Percentiles rank a stretch among this genome's conserved stretches.
Evolutionary conservation across 2,329 filamentous ascomycete species (phyloP).

Genomic region (Neofusicoccum parvum): DNA sequence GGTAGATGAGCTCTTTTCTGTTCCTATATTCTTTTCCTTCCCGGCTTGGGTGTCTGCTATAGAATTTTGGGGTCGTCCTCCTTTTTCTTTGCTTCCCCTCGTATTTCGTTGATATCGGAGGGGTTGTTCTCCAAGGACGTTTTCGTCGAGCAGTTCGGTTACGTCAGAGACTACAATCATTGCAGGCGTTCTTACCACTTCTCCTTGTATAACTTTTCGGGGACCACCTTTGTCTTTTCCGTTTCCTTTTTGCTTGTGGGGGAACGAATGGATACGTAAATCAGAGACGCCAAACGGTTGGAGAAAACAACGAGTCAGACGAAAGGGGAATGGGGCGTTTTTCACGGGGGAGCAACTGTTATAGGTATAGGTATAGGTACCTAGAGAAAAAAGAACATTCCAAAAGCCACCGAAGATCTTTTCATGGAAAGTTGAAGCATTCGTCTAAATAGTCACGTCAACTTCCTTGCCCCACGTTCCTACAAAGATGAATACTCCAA

Average conservation of each 20-base stretch:
- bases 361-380: no score
- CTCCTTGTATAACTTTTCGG: slow-evolving; percentile 5
- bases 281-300: no score
- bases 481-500: no score
- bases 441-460: no score
- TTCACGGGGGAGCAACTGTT: no score
- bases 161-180: neutral
- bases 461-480: no score
- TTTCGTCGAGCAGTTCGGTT: neutral
- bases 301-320: no score
- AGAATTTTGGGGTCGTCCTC: neutral
- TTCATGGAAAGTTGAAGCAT: no score
- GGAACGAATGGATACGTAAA: neutral
- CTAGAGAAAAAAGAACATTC: no score
- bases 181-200: neutral
- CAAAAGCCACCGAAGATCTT: no score
- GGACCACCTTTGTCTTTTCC: neutral
- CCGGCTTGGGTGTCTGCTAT: neutral
- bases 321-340: no score
- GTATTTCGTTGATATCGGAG: neutral
- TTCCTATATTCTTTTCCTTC: neutral
- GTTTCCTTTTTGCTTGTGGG: neutral
- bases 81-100: neutral
- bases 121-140: neutral
- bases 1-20: neutral